Evolutionary conservation across 768 basidiomycete genomes (phyloP), one percentile per base, ranked within the genome.

Genomic region (Xerocomellus chrysenteron): DNA sequence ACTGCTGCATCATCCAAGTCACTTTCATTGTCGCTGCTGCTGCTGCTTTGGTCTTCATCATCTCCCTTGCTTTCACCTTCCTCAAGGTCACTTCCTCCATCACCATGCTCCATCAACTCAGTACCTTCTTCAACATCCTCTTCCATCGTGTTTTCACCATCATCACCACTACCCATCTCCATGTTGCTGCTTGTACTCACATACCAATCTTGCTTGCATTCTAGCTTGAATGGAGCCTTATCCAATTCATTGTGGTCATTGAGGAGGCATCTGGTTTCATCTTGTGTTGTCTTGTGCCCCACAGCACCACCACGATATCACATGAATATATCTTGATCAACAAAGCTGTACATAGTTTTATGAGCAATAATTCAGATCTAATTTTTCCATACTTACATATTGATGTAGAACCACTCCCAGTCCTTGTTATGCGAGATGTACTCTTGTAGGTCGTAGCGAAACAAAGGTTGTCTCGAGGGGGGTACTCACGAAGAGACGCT

Each of bases 291-390:
- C 30, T 52, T 55, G 24, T 55, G 47, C 0, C 47, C 46, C 0
- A 54, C 28, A 3, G 21, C 21, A 3, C 33, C 17, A 0, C 54
- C 33, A 7, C 40, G n/a, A 3, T 14, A 50, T 2, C 54, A 1
- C 54, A 50, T 55, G 14, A 55, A 55, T 50, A 55, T 55, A 2
- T 55, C 54, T 10, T 49, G 17, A 1, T 55, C 28, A 1, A 45
- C 28, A 1, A 51, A 55, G 1, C 54, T 51, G 4, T 39, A 30
- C 0, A 36, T 30, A 21, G 5, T 33, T 26, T 42, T 4, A 1
- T n/a, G 10, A 10, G 7, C 5, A 7, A 10, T 1, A 24, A 13
- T 4, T 8, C 3, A 2, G 11, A 19, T 2, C 1, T 0, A 0
- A 1, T 0, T 45, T 11, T 35, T 32, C 33, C 2, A 1, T 11